Evolutionary conservation across 345 rosid genomes (phyloP), one percentile per base, ranked within the genome.

Genomic region (Luvunga scandens): DNA sequence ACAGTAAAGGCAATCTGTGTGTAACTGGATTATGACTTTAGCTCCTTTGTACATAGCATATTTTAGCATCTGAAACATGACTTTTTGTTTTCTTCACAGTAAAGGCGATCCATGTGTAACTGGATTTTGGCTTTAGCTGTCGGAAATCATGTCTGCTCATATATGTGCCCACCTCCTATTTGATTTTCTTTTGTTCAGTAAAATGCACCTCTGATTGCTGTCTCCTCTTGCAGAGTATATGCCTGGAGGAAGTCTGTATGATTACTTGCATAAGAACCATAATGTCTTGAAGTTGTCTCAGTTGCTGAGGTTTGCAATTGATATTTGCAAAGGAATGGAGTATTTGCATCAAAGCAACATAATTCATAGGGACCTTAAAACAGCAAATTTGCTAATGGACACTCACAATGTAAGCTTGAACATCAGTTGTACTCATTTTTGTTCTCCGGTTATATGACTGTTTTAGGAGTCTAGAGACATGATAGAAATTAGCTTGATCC

Each of bases 361-460:
- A 71, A 90, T 92, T 69, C 93, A 92, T 61, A 85, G 94, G 82
- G 97, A 92, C 81, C 79, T 92, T 82, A 92, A 92, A 91, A 90
- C 97, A 19, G 92, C 91, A 77, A 92, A 92, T 84, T 85, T 90
- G 84, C 86, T 92, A 18, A 89, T 92, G 94, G 97, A 92, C 82
- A 76, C 71, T 69, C 50, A 84, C 59, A 84, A 88, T 39, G 97
- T 92, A 84, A 77, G 34, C 50, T n/a, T 66, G 42, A 25, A 27
- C 18, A 69, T 63, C 4, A 30, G 30, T 38, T 50, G 28, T 22
- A 36, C 13, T 61, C 38, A 63, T 63, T 30, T 69, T 76, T 53
- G 16, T 30, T 64, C 57, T 59, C 56, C 25, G 42, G 45, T 71
- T 28, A 68, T 36, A 74, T 71, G 31, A 36, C 74, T 77, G 77